Evolutionary conservation across 352 stramenopile species (phyloP), one percentile per base, ranked within the genome.

Genomic region (Peronospora belbahrii): DNA sequence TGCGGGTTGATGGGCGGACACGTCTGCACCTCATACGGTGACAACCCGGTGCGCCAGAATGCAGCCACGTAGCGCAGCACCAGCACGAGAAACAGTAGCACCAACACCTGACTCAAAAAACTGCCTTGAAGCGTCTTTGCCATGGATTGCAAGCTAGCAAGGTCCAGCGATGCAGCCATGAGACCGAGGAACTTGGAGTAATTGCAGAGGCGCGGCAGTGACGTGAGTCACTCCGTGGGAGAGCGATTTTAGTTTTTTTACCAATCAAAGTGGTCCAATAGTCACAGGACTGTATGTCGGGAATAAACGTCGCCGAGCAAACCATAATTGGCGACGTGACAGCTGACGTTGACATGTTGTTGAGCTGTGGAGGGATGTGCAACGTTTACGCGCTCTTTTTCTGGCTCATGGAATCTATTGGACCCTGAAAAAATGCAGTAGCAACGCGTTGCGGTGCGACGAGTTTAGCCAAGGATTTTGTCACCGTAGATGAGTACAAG

Each of bases 401-500:
- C 23, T 48, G 11, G 13, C 23, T 27, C 22, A n/a, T 42, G 22
- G 19, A 1, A 56, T 61, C 37, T 20, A 50, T 17, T 40, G 20
- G 31, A 35, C 23, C n/a, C 32, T n/a, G n/a, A 30, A 39, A 35
- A 31, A 32, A 42, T 39, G 41, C 31, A 42, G 18, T 24, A 28
- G 17, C 10, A n/a, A n/a, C 9, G 19, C 20, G 18, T 36, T 39
- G 6, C 33, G 34, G 4, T 38, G 33, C 10, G 39, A n/a, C n/a
- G 32, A 6, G 23, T 53, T 60, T 27, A 65, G 36, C 73, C 72
- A 9, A 90, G 62, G 36, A 88, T 67, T 31, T 65, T 55, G 48
- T 83, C 62, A 19, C 74, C 76, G 55, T 90, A 88, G 1, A 72
- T 87, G 37, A 90, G 52, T 20, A 88, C 72, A 20, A 90, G 72